phyloP scores from a whole-genome alignment of 108 stramenopile genomes.

The Aureococcus anophagefferens region DNA sequence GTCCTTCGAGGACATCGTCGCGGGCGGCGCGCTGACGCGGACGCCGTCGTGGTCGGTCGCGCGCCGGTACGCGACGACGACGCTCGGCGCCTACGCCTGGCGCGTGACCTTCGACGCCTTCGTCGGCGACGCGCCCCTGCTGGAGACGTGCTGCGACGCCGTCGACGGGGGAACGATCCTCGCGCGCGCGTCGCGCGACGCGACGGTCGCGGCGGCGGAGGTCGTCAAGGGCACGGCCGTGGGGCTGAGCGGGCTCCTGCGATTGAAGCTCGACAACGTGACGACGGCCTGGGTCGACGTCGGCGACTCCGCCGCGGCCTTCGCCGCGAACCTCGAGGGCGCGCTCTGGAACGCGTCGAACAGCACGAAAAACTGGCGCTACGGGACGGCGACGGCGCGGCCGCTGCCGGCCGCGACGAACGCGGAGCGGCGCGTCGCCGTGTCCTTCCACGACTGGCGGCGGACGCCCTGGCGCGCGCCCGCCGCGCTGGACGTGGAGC shows the following conservation, averaged over 20 bases:
- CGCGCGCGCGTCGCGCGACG: constrained; percentile 4
- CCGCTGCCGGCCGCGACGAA: no score
- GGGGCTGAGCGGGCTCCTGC: constrained; percentile 9
- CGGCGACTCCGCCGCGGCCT: background rate
- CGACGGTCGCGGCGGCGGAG: constrained; percentile 24
- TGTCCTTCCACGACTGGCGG: no score
- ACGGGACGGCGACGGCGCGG: no score
- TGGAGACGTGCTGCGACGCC: background rate
- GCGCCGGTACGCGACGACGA: background rate
- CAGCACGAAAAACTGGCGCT: no score
- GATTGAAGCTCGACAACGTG: background rate
- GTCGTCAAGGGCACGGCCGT: constrained; percentile 24
- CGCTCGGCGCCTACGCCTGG: background rate
- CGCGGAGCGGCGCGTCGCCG: no score
- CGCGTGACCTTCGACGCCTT: background rate
- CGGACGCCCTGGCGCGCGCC: no score
- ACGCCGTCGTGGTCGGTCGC: background rate
- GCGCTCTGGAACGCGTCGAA: background rate
- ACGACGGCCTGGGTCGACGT: background rate
- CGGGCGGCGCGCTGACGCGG: background rate
- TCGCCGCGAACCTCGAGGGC: constrained; percentile 10
- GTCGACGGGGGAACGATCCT: background rate
- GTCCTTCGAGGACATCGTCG: no score
- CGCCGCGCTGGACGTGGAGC: no score
- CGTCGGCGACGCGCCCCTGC: background rate